Conservation (phyloP, 371 early-diverging fungal genomes). For the Rhizopus arrhizus region DNA sequence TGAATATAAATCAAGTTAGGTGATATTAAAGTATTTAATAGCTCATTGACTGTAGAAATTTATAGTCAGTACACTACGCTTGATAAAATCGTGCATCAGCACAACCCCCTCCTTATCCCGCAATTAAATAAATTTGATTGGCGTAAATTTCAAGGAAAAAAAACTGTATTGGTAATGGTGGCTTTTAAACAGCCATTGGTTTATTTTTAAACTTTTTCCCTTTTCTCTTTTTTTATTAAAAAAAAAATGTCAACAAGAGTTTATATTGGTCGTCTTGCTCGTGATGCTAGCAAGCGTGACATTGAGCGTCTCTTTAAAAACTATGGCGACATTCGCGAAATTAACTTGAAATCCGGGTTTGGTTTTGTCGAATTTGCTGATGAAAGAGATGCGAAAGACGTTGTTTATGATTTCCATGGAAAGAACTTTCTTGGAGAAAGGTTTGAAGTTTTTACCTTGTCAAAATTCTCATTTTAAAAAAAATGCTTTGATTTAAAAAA, state of each 20-base stretch:
- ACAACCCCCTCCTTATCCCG: too few relatives aligned
- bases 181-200: constrained; percentile 2
- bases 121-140: too few relatives aligned
- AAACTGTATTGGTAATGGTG: constrained; percentile 1
- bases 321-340: constrained; percentile 74
- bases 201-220: constrained; percentile 1
- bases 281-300: constrained; percentile 70
- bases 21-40: too few relatives aligned
- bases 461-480: background rate
- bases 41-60: too few relatives aligned
- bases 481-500: background rate
- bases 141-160: background rate
- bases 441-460: constrained; percentile 34
- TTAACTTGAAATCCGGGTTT: constrained; percentile 74
- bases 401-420: constrained; percentile 70
- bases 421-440: constrained; percentile 75
- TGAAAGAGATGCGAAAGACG: constrained; percentile 76
- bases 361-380: constrained; percentile 80
- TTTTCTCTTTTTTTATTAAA: background rate
- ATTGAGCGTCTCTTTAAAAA: constrained; percentile 68
- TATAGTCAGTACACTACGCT: too few relatives aligned
- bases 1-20: too few relatives aligned
- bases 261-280: constrained; percentile 72
- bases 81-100: too few relatives aligned
- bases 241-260: constrained; percentile 61